These are phyloP conservation scores for Talaromyces islandicus DNA, from an alignment of 2,329 filamentous ascomycete species.

Conservation along the genomic window DNA sequence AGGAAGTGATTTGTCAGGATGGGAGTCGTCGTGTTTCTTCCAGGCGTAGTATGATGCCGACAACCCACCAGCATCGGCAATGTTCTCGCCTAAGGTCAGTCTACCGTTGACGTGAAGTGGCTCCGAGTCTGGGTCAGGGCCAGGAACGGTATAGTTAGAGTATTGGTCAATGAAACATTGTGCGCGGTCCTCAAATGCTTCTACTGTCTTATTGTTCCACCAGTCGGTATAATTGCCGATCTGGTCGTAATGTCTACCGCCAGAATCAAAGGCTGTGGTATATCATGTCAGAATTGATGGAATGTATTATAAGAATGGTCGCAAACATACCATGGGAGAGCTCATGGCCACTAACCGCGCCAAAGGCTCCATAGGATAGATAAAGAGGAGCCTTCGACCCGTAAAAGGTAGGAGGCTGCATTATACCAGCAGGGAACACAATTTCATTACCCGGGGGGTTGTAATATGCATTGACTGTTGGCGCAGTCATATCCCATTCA, in stretches of 20 bases:
- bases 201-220: constrained; percentile 58
- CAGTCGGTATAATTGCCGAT: constrained; percentile 60
- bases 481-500: constrained; percentile 56
- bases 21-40: constrained; percentile 51
- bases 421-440: constrained; percentile 63
- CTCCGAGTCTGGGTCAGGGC: constrained; percentile 45
- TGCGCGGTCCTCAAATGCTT: constrained; percentile 53
- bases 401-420: constrained; percentile 64
- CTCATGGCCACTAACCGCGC: constrained; percentile 62
- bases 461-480: constrained; percentile 63
- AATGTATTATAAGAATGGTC: not conserved
- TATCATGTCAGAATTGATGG: not conserved
- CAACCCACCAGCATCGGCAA: constrained; percentile 64
- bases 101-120: constrained; percentile 57
- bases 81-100: constrained; percentile 63
- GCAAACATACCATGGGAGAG: constrained; percentile 50
- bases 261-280: constrained; percentile 56
- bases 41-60: constrained; percentile 59
- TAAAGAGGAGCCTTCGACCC: constrained; percentile 55
- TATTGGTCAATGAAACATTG: constrained; percentile 67
- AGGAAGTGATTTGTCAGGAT: constrained; percentile 51
- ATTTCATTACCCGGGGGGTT: constrained; percentile 61
- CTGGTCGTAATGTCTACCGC: constrained; percentile 59
- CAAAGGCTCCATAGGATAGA: constrained; percentile 64
- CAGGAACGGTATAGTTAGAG: constrained; percentile 52